These are phyloP conservation scores for Heliamphora pulchella DNA, from an alignment of 179 eudicot genomes.

Conservation along the genomic window DNA sequence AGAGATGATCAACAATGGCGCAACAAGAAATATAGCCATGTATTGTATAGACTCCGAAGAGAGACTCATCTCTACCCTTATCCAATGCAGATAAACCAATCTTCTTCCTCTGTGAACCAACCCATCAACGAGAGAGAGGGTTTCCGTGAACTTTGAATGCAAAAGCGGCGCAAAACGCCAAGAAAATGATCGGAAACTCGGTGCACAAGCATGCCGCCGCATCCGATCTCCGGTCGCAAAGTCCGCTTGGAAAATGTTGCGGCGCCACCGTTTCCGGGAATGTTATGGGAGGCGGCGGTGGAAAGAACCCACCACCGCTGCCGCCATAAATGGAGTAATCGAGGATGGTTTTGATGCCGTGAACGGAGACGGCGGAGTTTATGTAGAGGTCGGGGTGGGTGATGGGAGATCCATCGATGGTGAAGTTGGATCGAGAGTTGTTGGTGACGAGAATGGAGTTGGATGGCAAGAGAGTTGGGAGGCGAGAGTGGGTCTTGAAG, in stretches of 20 bases:
- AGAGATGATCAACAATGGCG: too few species aligned
- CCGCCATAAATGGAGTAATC: constrained; percentile 29
- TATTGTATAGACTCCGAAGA: too few species aligned
- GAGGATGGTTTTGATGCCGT: constrained; percentile 37
- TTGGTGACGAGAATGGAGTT: constrained; percentile 45
- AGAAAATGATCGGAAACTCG: constrained; percentile 5
- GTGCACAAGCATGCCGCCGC: background rate
- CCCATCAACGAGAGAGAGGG: background rate
- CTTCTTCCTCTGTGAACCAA: background rate
- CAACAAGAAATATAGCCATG: too few species aligned
- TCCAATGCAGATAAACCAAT: background rate
- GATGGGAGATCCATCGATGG: constrained; percentile 34
- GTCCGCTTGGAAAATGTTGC: background rate
- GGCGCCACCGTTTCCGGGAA: background rate
- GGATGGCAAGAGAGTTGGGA: constrained; percentile 53
- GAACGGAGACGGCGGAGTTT: constrained; percentile 32
- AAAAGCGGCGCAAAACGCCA: constrained; percentile 12
- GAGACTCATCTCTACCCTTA: too few species aligned
- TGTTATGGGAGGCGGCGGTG: background rate
- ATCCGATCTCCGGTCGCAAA: constrained; percentile 3
- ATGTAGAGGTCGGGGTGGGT: constrained; percentile 40
- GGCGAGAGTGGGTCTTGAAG: constrained; percentile 25
- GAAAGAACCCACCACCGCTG: background rate
- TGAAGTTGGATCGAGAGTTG: constrained; percentile 32
- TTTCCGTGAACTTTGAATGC: constrained; percentile 14